These are phyloP conservation scores for Pyrenopolyporus hunteri DNA, from an alignment of 495 filamentous ascomycete genomes.

Conservation along the genomic window DNA sequence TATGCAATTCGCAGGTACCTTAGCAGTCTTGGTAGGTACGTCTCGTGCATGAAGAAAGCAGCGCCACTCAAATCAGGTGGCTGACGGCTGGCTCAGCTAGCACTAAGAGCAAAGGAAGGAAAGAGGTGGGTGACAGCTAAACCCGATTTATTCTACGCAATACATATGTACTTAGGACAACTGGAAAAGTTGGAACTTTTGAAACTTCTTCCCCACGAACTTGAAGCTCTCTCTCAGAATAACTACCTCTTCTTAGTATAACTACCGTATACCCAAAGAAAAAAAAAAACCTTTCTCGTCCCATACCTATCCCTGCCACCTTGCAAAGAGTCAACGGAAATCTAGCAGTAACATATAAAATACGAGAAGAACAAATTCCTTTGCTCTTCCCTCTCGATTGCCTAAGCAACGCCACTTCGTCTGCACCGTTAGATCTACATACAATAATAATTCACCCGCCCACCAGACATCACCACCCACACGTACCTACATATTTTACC, in stretches of 20 bases:
- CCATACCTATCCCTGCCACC: background rate
- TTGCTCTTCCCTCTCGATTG: background rate
- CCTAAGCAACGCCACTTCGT: background rate
- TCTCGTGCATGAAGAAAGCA: too few species aligned
- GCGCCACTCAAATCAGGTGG: background rate
- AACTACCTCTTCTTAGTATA: too few species aligned
- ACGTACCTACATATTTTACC: conserved; percentile 2
- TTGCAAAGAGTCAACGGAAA: background rate
- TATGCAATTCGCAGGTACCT: too few species aligned
- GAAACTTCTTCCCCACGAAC: conserved; percentile 8
- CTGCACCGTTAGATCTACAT: background rate
- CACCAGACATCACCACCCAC: background rate
- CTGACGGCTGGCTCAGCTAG: background rate
- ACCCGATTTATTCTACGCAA: conserved; percentile 1
- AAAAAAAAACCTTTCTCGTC: background rate
- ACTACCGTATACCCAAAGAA: conserved; percentile 2
- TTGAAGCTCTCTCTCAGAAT: background rate
- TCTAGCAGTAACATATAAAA: background rate
- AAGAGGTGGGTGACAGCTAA: background rate
- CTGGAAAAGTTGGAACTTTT: conserved; percentile 7
- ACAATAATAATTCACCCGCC: background rate
- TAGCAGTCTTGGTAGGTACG: too few species aligned
- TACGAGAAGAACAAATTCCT: background rate
- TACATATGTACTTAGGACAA: background rate
- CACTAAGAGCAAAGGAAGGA: background rate